Evolutionary conservation across 768 basidiomycete genomes (phyloP).

Genomic region (Agaricus subrufescens): DNA sequence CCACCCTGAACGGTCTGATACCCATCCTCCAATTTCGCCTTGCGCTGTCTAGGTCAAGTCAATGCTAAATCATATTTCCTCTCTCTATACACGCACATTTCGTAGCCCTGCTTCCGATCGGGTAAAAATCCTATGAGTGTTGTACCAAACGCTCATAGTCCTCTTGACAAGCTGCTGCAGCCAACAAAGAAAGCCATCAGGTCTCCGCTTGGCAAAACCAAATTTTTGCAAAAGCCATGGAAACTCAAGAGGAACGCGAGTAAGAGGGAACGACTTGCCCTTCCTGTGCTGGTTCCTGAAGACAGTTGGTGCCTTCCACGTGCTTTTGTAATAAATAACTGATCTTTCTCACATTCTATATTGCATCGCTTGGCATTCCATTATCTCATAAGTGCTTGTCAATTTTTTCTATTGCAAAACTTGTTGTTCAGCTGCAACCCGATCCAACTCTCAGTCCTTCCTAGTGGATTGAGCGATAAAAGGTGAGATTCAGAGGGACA

Average conservation of each 20-base stretch:
- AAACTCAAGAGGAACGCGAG: constrained; percentile 51
- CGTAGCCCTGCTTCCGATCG: constrained; percentile 78
- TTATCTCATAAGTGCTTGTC: too few species aligned
- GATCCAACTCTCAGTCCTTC: too few species aligned
- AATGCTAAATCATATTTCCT: constrained; percentile 31
- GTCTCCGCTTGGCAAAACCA: constrained; percentile 75
- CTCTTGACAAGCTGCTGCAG: constrained; percentile 63
- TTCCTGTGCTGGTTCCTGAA: too few species aligned
- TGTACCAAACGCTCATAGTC: constrained; percentile 57
- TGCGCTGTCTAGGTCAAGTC: constrained; percentile 45
- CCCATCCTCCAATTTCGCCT: constrained; percentile 74
- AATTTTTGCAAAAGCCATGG: constrained; percentile 71
- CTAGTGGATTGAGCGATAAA: too few species aligned
- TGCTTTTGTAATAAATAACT: too few species aligned
- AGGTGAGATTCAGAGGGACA: too few species aligned
- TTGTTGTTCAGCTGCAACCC: too few species aligned
- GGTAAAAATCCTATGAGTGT: constrained; percentile 72
- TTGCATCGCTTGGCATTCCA: too few species aligned
- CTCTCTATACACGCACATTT: constrained; percentile 50
- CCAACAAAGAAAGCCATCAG: constrained; percentile 74
- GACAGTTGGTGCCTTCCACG: too few species aligned
- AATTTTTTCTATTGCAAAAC: too few species aligned
- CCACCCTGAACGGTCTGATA: constrained; percentile 68
- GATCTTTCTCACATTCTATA: too few species aligned
- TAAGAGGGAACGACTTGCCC: constrained; percentile 1